These are phyloP conservation scores for Rhizopogon rudus DNA, from an alignment of 768 basidiomycete species.

Conservation along the genomic window DNA sequence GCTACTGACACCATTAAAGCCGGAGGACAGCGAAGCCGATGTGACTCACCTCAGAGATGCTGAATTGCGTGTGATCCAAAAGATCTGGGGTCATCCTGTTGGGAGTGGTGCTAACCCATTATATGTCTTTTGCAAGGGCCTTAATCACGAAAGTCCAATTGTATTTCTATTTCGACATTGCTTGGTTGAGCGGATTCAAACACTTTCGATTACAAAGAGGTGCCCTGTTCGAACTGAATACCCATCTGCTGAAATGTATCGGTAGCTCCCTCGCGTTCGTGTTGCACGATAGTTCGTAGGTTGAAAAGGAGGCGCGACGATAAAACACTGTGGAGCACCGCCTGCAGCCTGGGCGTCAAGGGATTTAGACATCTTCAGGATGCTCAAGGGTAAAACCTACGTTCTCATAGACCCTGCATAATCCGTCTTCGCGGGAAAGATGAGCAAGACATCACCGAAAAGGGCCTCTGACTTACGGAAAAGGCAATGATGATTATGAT, in stretches of 20 bases:
- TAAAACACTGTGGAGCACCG: too few species aligned
- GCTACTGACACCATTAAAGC: conserved; percentile 27
- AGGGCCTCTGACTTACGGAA: background rate
- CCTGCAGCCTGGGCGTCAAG: too few species aligned
- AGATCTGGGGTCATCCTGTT: conserved; percentile 55
- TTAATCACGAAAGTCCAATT: background rate
- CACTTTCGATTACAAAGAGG: too few species aligned
- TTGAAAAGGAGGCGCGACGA: too few species aligned
- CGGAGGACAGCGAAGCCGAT: conserved; percentile 50
- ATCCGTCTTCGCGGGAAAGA: background rate
- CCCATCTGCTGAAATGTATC: background rate
- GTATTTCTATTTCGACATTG: too few species aligned
- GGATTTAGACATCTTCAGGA: too few species aligned
- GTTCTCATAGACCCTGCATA: too few species aligned
- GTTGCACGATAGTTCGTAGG: background rate
- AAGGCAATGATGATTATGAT: background rate
- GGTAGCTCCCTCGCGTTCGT: background rate
- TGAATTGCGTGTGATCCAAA: conserved; percentile 48
- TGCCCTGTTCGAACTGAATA: background rate
- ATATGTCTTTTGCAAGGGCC: conserved; percentile 36
- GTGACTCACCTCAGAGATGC: conserved; percentile 37
- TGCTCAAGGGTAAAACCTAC: too few species aligned
- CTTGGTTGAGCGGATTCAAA: too few species aligned
- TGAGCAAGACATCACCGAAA: background rate
- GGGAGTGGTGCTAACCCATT: conserved; percentile 37